These are phyloP conservation scores for Jamesozyma jinghongensis DNA, from an alignment of 805 yeast species.

Conservation along the genomic window DNA sequence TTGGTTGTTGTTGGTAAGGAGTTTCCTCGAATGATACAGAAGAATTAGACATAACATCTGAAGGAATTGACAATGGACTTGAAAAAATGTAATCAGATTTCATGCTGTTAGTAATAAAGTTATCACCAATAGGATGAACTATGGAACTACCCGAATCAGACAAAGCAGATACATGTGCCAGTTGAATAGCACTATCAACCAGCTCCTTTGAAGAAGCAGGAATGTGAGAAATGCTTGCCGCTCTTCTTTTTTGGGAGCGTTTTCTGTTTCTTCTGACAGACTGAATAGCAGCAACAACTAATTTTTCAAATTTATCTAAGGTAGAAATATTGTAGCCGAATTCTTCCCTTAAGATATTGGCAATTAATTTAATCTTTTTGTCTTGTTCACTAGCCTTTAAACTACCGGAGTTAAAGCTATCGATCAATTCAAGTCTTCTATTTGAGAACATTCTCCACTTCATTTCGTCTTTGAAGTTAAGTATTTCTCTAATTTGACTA, in stretches of 20 bases:
- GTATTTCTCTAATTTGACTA: slow-evolving; percentile 35
- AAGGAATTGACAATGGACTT: neutral
- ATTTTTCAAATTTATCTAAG: slow-evolving; percentile 70
- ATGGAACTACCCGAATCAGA: neutral
- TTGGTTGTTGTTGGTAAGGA: too few relatives aligned
- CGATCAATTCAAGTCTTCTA: slow-evolving; percentile 78
- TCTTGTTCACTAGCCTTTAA: slow-evolving; percentile 91
- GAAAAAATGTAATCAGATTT: neutral
- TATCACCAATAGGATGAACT: neutral
- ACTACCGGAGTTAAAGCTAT: slow-evolving; percentile 46
- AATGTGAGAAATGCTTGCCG: neutral
- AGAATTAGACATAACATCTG: too few relatives aligned
- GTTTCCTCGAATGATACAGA: too few relatives aligned
- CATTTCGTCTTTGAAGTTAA: slow-evolving; percentile 69
- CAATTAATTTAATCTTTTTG: slow-evolving; percentile 63
- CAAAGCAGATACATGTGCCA: neutral
- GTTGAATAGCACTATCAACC: neutral
- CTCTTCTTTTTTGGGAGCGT: slow-evolving; percentile 39
- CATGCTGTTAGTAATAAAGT: neutral
- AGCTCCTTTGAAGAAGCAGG: neutral
- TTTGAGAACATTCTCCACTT: slow-evolving; percentile 85
- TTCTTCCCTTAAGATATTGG: slow-evolving; percentile 64
- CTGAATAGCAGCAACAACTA: slow-evolving; percentile 90
- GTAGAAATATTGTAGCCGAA: slow-evolving; percentile 57
- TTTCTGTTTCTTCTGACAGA: slow-evolving; percentile 83